A percentile compares a stretch with the other conserved stretches of the same genome.
Conservation (phyloP, 2,329 filamentous ascomycete species). For the Epichloe elymi region DNA sequence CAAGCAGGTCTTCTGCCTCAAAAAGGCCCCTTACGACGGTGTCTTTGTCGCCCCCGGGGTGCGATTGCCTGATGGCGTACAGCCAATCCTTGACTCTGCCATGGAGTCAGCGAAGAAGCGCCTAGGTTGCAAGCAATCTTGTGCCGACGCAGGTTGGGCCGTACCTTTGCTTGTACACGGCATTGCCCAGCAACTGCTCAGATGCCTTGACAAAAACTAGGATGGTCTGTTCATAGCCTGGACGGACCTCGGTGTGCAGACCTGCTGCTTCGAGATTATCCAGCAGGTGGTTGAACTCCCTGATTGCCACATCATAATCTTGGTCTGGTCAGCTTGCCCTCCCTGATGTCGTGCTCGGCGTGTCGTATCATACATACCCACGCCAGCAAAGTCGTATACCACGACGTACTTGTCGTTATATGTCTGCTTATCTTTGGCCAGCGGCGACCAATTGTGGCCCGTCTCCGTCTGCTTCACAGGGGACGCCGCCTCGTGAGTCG, state of each 20-base stretch:
- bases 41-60: constrained; percentile 46
- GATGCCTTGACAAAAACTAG: constrained; percentile 55
- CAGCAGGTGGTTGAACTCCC: constrained; percentile 34
- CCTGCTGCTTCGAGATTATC: constrained; percentile 48
- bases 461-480: background rate
- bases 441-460: background rate
- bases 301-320: constrained; percentile 22
- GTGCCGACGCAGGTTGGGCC: background rate
- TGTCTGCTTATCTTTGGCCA: background rate
- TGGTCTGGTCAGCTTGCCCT: background rate
- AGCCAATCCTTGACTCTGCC: constrained; percentile 62
- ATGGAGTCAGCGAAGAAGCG: background rate
- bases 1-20: constrained; percentile 57
- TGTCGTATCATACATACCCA: constrained; percentile 14
- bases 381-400: constrained; percentile 22
- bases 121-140: background rate
- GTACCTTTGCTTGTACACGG: constrained; percentile 54
- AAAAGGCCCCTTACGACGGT: constrained; percentile 34
- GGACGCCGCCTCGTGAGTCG: background rate
- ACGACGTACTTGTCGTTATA: constrained; percentile 22
- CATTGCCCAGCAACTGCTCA: constrained; percentile 46
- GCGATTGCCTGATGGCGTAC: constrained; percentile 51
- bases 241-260: constrained; percentile 57
- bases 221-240: constrained; percentile 53
- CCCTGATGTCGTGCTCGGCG: background rate